Evolutionary conservation across 345 rosid genomes (phyloP).

Genomic region (Atalantia buxifolia): DNA sequence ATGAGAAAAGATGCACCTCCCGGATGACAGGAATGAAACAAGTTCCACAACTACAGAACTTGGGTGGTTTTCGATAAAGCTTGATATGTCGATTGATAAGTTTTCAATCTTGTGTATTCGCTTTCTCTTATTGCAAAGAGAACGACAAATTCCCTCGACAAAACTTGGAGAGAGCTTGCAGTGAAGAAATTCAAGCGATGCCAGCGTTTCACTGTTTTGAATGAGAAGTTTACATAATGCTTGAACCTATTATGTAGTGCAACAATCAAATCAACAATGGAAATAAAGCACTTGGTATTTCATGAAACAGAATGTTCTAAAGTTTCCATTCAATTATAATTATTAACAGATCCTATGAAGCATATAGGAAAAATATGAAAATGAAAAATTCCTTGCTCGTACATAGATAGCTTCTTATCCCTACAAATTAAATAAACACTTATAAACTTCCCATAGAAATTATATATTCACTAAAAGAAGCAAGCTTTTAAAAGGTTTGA

Average conservation of each 20-base stretch:
- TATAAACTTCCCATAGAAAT: background rate
- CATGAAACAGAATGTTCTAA: background rate
- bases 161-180: slow-evolving; percentile 63
- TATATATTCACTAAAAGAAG: background rate
- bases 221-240: slow-evolving; percentile 65
- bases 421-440: background rate
- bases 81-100: slow-evolving; percentile 53
- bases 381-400: background rate
- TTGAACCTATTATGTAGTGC: slow-evolving; percentile 48
- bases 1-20: slow-evolving; percentile 45
- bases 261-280: background rate
- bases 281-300: slow-evolving; percentile 2
- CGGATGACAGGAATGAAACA: slow-evolving; percentile 54
- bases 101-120: slow-evolving; percentile 43
- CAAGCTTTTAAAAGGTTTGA: background rate
- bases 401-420: background rate
- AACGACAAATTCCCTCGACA: slow-evolving; percentile 45
- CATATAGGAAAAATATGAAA: background rate
- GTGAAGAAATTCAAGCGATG: slow-evolving; percentile 67
- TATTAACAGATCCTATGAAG: background rate
- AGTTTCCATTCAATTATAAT: background rate
- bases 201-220: slow-evolving; percentile 62
- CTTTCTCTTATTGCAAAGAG: slow-evolving; percentile 31
- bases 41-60: slow-evolving; percentile 40
- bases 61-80: slow-evolving; percentile 42